Percentiles rank a stretch among this genome's conserved stretches.
phyloP scores from a whole-genome alignment of 768 basidiomycete genomes.

The Suillus ampliporus region DNA sequence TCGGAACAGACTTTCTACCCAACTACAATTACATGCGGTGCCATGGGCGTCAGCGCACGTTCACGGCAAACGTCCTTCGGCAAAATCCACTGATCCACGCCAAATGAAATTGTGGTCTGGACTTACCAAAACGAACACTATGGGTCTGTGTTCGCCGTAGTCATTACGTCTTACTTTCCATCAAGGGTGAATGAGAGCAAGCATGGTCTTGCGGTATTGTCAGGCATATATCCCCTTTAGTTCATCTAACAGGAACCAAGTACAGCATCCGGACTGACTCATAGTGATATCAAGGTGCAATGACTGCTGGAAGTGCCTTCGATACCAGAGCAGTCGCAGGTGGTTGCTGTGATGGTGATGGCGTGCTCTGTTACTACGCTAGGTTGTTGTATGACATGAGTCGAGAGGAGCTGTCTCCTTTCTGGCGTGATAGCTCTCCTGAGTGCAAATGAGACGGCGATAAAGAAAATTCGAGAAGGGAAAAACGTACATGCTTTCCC shows the following conservation, averaged over 20 bases:
- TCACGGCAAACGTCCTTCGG: conserved; percentile 25
- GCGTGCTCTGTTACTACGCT: too few relatives aligned
- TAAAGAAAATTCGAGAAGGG: too few relatives aligned
- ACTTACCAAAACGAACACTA: not conserved
- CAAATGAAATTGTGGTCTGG: not conserved
- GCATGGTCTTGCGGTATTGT: conserved; percentile 22
- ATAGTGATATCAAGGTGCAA: too few relatives aligned
- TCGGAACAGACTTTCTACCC: conserved; percentile 30
- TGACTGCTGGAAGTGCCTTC: too few relatives aligned
- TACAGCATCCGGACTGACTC: too few relatives aligned
- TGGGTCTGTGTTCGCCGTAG: not conserved
- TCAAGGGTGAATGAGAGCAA: conserved; percentile 35
- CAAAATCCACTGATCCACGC: conserved; percentile 3
- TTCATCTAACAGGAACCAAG: conserved; percentile 4
- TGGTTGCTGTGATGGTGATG: too few relatives aligned
- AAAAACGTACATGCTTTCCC: too few relatives aligned
- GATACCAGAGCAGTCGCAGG: too few relatives aligned
- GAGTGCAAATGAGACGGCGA: too few relatives aligned
- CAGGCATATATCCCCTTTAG: conserved; percentile 14
- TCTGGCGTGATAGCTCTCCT: too few relatives aligned
- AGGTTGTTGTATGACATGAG: too few relatives aligned
- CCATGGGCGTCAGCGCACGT: conserved; percentile 42
- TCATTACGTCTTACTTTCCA: not conserved
- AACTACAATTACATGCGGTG: conserved; percentile 32
- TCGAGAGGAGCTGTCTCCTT: too few relatives aligned